These are phyloP conservation scores for Thielaviopsis cerberus DNA, from an alignment of 2,329 filamentous ascomycete species.

Conservation along the genomic window DNA sequence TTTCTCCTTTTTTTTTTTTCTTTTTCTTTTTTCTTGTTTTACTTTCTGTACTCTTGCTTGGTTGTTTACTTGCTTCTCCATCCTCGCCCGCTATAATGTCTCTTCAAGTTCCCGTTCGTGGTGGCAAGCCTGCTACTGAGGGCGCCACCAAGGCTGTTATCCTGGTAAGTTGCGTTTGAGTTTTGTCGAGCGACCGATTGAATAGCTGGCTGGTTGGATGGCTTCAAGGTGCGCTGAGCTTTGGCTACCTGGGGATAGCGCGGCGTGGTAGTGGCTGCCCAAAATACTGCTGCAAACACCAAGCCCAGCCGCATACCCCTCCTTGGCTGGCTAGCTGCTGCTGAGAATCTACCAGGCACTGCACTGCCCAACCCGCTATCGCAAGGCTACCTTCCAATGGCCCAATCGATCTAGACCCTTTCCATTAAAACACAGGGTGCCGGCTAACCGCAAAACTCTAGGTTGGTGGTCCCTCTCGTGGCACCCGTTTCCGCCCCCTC, in stretches of 20 bases:
- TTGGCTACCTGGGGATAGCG: not conserved
- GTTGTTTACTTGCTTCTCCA: not conserved
- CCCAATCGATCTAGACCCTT: conserved; percentile 9
- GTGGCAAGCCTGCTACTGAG: conserved; percentile 27
- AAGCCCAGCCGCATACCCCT: not conserved
- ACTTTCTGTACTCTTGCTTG: conserved; percentile 2
- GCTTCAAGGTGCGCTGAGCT: not conserved
- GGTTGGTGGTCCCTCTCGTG: conserved; percentile 89
- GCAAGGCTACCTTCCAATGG: not conserved
- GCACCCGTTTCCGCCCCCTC: conserved; percentile 84
- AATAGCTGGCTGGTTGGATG: not conserved
- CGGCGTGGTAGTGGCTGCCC: not conserved
- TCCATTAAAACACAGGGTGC: no score
- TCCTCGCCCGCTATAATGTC: conserved; percentile 3
- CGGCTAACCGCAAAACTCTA: conserved; percentile 25
- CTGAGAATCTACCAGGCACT: no score
- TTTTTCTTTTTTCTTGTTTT: not conserved
- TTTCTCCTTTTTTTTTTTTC: not conserved
- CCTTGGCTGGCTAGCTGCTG: not conserved
- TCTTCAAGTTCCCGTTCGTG: conserved; percentile 32
- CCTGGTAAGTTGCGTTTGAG: conserved; percentile 38
- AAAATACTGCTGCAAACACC: no score
- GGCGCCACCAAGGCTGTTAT: conserved; percentile 71
- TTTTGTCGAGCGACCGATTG: not conserved
- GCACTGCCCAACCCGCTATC: not conserved